A percentile compares a stretch with the other conserved stretches of the same genome.
Conservation (phyloP, 345 rosid genomes). For the Rubroshorea leprosula region DNA sequence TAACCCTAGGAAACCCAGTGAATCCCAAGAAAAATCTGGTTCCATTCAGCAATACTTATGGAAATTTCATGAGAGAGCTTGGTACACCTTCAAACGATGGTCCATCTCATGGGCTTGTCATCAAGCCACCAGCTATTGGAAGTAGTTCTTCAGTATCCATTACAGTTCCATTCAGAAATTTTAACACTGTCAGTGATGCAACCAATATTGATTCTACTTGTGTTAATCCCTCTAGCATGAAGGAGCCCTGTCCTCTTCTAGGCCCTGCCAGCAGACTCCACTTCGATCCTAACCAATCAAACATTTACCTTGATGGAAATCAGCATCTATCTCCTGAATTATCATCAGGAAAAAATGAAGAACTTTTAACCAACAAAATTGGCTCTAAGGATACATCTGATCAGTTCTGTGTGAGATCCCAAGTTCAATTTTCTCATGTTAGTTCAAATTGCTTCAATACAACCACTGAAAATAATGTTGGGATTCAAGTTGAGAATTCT, state of each 20-base stretch:
- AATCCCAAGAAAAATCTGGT: conserved; percentile 27
- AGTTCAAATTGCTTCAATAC: conserved; percentile 30
- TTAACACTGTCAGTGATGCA: conserved; percentile 6
- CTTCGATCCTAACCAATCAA: conserved; percentile 32
- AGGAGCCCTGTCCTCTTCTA: conserved; percentile 26
- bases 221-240: conserved; percentile 16
- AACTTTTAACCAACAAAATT: conserved; percentile 20
- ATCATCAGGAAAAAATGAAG: conserved; percentile 17
- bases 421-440: conserved; percentile 25
- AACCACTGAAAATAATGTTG: conserved; percentile 27
- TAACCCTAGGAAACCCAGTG: conserved; percentile 25
- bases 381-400: conserved; percentile 25
- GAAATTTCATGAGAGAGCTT: conserved; percentile 20
- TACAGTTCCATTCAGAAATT: conserved; percentile 13
- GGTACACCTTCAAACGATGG: conserved; percentile 16
- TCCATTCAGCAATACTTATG: conserved; percentile 19
- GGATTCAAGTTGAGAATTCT: conserved; percentile 28
- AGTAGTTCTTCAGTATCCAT: conserved; percentile 16
- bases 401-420: conserved; percentile 17
- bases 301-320: conserved; percentile 28
- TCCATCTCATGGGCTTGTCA: conserved; percentile 22
- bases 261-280: conserved; percentile 23
- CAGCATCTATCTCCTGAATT: conserved; percentile 20
- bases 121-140: conserved; percentile 22
- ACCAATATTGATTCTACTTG: conserved; percentile 15